Conservation (phyloP, 441 rosid species). For the Populus hybrid region DNA sequence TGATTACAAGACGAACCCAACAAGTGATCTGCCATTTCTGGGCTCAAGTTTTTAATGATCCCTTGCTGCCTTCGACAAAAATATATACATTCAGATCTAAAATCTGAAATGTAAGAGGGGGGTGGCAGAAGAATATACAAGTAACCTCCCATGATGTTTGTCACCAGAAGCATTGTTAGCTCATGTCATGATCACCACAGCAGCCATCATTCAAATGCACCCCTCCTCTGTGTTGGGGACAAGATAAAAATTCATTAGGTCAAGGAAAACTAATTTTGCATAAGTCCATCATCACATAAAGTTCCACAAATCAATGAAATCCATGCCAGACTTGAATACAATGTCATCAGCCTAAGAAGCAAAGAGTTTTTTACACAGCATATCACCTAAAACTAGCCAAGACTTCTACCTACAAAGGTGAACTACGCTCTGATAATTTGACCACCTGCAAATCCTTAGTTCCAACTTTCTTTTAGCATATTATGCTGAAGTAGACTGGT, state of each 20-base stretch:
- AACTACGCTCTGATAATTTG: not conserved
- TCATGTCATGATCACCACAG: constrained; percentile 24
- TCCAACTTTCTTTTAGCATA: not conserved
- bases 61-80: not conserved
- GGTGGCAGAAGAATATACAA: not conserved
- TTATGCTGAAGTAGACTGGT: not conserved
- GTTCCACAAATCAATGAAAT: constrained; percentile 4
- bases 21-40: constrained; percentile 1
- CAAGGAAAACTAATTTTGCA: constrained; percentile 4
- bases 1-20: not conserved
- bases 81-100: not conserved
- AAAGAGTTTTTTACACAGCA: not conserved
- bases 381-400: not conserved
- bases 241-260: constrained; percentile 18
- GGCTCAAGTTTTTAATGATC: constrained; percentile 5
- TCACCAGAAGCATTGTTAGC: constrained; percentile 18
- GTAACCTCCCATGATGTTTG: constrained; percentile 11
- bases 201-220: constrained; percentile 36
- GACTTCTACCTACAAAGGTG: not conserved
- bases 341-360: not conserved
- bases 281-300: constrained; percentile 9
- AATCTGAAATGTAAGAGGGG: not conserved
- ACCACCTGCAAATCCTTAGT: not conserved
- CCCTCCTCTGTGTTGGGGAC: constrained; percentile 46
- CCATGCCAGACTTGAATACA: not conserved